Conservation (phyloP, 192 early-diverging fungal species). For the Coemansia sp. region DNA sequence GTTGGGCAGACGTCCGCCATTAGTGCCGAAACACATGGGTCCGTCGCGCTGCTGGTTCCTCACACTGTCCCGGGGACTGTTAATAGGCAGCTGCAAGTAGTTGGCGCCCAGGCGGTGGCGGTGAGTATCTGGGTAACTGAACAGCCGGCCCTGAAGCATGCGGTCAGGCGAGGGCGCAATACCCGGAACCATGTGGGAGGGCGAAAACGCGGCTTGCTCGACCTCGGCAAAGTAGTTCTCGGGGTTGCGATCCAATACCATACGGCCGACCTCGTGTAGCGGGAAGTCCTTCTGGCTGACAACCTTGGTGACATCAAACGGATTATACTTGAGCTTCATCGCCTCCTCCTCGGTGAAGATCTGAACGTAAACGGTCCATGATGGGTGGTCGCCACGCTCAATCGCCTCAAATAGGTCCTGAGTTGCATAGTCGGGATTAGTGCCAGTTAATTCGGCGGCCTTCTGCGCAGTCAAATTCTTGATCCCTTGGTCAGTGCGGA, state of each 20-base stretch:
- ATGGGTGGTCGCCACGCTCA: constrained; percentile 63
- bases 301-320: constrained; percentile 73
- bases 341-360: constrained; percentile 64
- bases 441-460: constrained; percentile 56
- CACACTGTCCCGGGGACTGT: constrained; percentile 56
- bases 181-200: constrained; percentile 69
- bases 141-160: constrained; percentile 75
- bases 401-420: constrained; percentile 69
- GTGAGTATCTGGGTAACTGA: constrained; percentile 76
- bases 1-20: constrained; percentile 64
- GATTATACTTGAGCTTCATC: constrained; percentile 64
- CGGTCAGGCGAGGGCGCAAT: constrained; percentile 69
- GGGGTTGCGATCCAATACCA: constrained; percentile 71
- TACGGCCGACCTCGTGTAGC: constrained; percentile 67
- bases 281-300: constrained; percentile 68
- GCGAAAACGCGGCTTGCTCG: constrained; percentile 75
- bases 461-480: constrained; percentile 60
- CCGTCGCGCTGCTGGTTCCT: constrained; percentile 74
- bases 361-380: constrained; percentile 69
- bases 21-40: constrained; percentile 56
- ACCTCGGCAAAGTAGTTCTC: constrained; percentile 78
- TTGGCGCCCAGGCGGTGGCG: constrained; percentile 71
- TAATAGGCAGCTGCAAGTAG: constrained; percentile 74
- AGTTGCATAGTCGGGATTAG: constrained; percentile 63
- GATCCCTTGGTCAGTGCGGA: constrained; percentile 70